Evolutionary conservation across 202 grass and related monocot genomes (phyloP).

Genomic region (Saccharum hybrid): DNA sequence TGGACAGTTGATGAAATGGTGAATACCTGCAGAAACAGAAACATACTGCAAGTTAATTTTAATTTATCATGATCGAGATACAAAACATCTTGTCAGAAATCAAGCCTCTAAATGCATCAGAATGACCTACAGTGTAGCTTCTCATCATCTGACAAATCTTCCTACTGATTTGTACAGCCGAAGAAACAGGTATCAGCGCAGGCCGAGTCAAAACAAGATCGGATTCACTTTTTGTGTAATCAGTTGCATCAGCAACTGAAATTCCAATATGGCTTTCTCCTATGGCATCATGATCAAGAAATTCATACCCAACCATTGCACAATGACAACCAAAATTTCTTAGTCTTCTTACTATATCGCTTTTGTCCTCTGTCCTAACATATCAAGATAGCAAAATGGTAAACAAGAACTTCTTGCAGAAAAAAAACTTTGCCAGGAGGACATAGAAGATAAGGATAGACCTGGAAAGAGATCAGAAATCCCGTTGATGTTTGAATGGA

Average conservation of each 20-base stretch:
- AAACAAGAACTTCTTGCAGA: constrained; percentile 29
- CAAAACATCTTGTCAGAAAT: constrained; percentile 15
- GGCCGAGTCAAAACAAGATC: constrained; percentile 57
- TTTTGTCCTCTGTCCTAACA: constrained; percentile 53
- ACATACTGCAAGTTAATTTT: constrained; percentile 27
- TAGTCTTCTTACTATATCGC: constrained; percentile 46
- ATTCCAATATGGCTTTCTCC: constrained; percentile 59
- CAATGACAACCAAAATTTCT: constrained; percentile 35
- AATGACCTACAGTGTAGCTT: constrained; percentile 39
- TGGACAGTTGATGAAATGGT: constrained; percentile 52
- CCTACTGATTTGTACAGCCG: constrained; percentile 47
- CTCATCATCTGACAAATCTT: constrained; percentile 51
- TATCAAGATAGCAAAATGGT: constrained; percentile 47
- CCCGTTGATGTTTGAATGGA: constrained; percentile 46
- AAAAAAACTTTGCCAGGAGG: constrained; percentile 10
- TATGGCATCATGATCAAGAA: constrained; percentile 59
- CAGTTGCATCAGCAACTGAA: constrained; percentile 54
- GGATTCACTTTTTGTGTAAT: constrained; percentile 56
- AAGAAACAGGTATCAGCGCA: constrained; percentile 45
- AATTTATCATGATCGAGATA: constrained; percentile 33
- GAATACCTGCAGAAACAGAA: constrained; percentile 54
- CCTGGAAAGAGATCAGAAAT: constrained; percentile 58
- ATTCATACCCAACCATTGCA: constrained; percentile 55
- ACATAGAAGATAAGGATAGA: constrained; percentile 34
- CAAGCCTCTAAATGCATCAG: constrained; percentile 26